Base-by-base conservation (phyloP, 768 basidiomycete genomes). In the Aureoboletus auriporus region DNA sequence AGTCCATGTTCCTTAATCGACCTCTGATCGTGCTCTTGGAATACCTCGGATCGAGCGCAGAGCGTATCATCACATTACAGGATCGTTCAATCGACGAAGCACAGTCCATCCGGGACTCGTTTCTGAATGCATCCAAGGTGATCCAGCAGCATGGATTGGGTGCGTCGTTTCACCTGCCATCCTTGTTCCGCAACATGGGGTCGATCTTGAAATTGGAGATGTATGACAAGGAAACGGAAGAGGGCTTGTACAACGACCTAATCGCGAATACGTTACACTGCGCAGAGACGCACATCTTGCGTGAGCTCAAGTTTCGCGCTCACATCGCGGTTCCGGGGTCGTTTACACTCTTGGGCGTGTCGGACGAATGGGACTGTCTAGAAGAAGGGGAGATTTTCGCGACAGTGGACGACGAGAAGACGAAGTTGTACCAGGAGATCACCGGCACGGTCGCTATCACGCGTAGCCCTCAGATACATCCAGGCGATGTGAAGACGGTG, bases 381-480 rank as follows among this genome's bases (percentile, higher is more conserved):
- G 53, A 51, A 2, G 72, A 75, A 50, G 72, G 75, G 6, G 71
- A 78, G 51, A 71, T 81, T 36, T 81, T 70, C 49, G 75, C 78
- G 36, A 69, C 69, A 26, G 61, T 70, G 1, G 44, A 54, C 6
- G 70, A 73, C 46, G 66, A 68, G 20, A 64, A 63, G 41, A 66
- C 30, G 1, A 51, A 51, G 26, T 0, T 65, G 20, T 55, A 65
- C 28, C 0, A 60, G 20, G 50, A 58, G 33, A 64, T 75, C 29
- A 61, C 61, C 8, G 78, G 77, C 1, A 28, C 44, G 3, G 63
- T 78, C 1, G 63, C 73, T n/a, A 70, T 79, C 44, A 76, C 77
- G 14, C 65, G 78, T 4, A 74, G 73, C n/a, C 78, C 78, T 11
- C 71, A 76, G 41, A 76, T 79, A 44, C 78, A 80, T 46, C 78